Conservation (phyloP, 495 filamentous ascomycete species). For the Neurospora sp. region DNA sequence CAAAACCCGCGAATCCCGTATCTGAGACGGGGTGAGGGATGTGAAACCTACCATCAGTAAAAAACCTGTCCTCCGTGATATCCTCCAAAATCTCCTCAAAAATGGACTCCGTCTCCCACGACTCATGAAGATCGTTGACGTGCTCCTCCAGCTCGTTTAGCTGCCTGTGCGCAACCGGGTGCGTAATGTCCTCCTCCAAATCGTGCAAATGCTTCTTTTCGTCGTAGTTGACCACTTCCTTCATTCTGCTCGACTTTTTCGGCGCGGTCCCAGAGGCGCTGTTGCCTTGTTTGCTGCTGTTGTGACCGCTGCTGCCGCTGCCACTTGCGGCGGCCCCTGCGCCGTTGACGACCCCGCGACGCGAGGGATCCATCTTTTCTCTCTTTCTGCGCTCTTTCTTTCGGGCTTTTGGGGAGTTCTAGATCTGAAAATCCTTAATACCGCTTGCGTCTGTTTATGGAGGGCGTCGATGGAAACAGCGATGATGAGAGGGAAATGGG, state of each 20-base stretch:
- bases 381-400: neutral
- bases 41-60: slow-evolving; percentile 39
- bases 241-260: slow-evolving; percentile 72
- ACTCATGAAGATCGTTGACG: slow-evolving; percentile 51
- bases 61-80: slow-evolving; percentile 50
- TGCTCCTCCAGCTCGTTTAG: slow-evolving; percentile 44
- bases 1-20: neutral
- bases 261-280: slow-evolving; percentile 22
- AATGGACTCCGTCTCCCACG: slow-evolving; percentile 55
- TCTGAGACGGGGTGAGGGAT: neutral
- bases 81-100: slow-evolving; percentile 59
- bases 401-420: neutral
- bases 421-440: neutral
- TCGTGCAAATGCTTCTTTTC: slow-evolving; percentile 63
- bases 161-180: slow-evolving; percentile 18
- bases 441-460: neutral
- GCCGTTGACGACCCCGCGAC: slow-evolving; percentile 1
- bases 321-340: neutral
- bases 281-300: neutral
- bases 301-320: neutral
- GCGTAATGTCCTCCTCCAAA: slow-evolving; percentile 42
- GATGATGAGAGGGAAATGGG: neutral
- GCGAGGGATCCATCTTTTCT: slow-evolving; percentile 9
- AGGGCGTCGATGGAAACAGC: neutral
- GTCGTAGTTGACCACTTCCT: slow-evolving; percentile 81